phyloP scores from a whole-genome alignment of 1,284 basidiomycete species.

The Marasmius tenuissimus region DNA sequence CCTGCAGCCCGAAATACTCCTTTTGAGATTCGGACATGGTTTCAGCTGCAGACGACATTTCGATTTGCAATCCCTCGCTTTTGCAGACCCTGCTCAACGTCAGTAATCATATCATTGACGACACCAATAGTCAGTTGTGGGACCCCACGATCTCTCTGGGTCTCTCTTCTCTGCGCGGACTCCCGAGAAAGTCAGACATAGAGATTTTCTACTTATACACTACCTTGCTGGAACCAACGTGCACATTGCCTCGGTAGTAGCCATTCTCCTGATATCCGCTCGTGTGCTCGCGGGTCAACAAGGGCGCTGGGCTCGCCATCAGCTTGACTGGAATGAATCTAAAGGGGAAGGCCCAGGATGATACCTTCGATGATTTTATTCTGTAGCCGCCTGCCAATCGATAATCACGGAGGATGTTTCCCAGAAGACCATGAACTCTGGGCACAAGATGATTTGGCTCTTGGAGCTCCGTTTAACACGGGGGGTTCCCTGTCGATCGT shows the following conservation, averaged over 20 bases:
- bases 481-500: constrained; percentile 58
- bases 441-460: constrained; percentile 35
- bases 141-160: constrained; percentile 51
- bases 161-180: constrained; percentile 49
- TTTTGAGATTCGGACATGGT: constrained; percentile 35
- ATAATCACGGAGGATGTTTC: constrained; percentile 32
- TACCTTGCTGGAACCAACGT: constrained; percentile 56
- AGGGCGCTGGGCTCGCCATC: constrained; percentile 33
- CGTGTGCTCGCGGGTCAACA: constrained; percentile 31
- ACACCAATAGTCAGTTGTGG: constrained; percentile 55
- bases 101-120: constrained; percentile 44
- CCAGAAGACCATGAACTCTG: constrained; percentile 31
- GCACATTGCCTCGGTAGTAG: neutral
- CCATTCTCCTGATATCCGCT: neutral
- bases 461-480: constrained; percentile 52
- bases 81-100: constrained; percentile 41
- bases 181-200: constrained; percentile 44
- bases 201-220: constrained; percentile 53
- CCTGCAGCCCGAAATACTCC: constrained; percentile 38
- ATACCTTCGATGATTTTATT: constrained; percentile 36
- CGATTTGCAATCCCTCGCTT: neutral
- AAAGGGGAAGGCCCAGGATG: constrained; percentile 26
- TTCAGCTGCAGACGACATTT: too few species aligned
- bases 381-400: constrained; percentile 32
- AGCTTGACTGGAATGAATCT: constrained; percentile 26